A percentile compares a stretch with the other conserved stretches of the same genome.
Evolutionary conservation across 352 stramenopile genomes (phyloP).

Genomic region (Aphanomyces cochlioides): DNA sequence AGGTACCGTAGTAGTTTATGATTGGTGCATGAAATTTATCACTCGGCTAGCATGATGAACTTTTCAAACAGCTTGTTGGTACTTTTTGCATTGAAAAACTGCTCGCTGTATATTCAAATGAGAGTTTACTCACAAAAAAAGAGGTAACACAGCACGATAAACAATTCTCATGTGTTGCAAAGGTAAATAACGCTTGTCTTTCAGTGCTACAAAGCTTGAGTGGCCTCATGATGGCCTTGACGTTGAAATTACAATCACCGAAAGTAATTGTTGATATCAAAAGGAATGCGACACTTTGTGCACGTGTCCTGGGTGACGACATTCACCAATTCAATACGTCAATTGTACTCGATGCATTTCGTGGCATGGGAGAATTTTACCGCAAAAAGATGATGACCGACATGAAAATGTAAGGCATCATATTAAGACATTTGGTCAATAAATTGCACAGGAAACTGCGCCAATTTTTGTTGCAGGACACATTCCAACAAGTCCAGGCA

Average conservation of each 20-base stretch:
- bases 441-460: slow-evolving; percentile 48
- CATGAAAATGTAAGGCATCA: slow-evolving; percentile 51
- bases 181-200: slow-evolving; percentile 74
- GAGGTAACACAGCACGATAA: slow-evolving; percentile 1
- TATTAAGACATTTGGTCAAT: not conserved
- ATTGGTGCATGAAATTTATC: not conserved
- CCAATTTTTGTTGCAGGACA: slow-evolving; percentile 62
- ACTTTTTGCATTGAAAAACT: slow-evolving; percentile 72
- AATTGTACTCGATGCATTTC: slow-evolving; percentile 64
- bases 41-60: slow-evolving; percentile 46
- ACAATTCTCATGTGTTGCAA: not conserved
- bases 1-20: slow-evolving; percentile 26
- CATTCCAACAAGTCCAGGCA: slow-evolving; percentile 58
- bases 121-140: slow-evolving; percentile 68
- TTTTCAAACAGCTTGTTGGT: slow-evolving; percentile 72
- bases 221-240: slow-evolving; percentile 58
- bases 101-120: slow-evolving; percentile 65
- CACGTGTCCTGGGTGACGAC: slow-evolving; percentile 60
- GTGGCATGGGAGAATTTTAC: slow-evolving; percentile 55
- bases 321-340: slow-evolving; percentile 70
- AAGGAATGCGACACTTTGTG: slow-evolving; percentile 50
- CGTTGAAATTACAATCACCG: slow-evolving; percentile 51
- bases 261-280: slow-evolving; percentile 71
- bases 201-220: slow-evolving; percentile 72
- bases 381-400: slow-evolving; percentile 52